Conservation (phyloP, 345 rosid genomes). For the rapeseed (Brassica napus) region Da-Ae NC_063436.1:28478001-28478500, state of each 20-base stretch:
- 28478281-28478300: background rate
- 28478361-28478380: background rate
- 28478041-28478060: no score
- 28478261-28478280: background rate
- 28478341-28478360: background rate
- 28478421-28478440: background rate
- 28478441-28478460: background rate
- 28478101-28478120: background rate
- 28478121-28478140: background rate
- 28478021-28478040: no score
- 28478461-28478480: background rate
- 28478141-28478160: background rate
- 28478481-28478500: background rate
- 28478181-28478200: background rate
- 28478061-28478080: no score
- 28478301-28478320: background rate
- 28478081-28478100: no score
- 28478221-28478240: background rate
- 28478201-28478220: no score
- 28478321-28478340: background rate
- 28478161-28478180: background rate
- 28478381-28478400: background rate
- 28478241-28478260: background rate
- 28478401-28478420: background rate
- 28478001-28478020: no score